Evolutionary conservation across 2,329 filamentous ascomycete genomes (phyloP).

Genomic region (Chalara sp.): DNA sequence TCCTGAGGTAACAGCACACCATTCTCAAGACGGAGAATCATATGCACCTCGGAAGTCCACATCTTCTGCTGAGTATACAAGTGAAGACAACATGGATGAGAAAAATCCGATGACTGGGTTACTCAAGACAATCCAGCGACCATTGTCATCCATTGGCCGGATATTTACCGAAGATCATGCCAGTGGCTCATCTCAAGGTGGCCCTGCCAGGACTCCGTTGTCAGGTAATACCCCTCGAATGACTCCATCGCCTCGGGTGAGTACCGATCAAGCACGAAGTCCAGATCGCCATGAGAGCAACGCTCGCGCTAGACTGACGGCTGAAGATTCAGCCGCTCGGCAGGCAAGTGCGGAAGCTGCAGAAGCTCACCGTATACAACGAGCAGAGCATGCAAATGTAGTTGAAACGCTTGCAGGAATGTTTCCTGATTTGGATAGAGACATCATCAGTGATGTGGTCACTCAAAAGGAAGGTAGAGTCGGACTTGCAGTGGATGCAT

Average conservation of each 20-base stretch:
- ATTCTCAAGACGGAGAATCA: conserved; percentile 53
- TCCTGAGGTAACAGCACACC: conserved; percentile 51
- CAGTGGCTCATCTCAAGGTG: conserved; percentile 16
- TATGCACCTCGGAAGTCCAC: conserved; percentile 49
- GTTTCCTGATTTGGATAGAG: conserved; percentile 92
- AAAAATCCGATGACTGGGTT: conserved; percentile 77
- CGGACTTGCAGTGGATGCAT: conserved; percentile 79
- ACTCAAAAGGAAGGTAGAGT: conserved; percentile 90
- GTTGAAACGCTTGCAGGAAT: conserved; percentile 92
- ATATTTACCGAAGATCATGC: conserved; percentile 74
- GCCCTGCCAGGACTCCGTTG: conserved; percentile 37
- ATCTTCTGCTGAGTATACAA: conserved; percentile 45
- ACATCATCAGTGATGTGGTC: conserved; percentile 95
- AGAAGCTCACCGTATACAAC: conserved; percentile 75
- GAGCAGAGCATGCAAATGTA: conserved; percentile 80
- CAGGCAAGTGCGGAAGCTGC: conserved; percentile 88
- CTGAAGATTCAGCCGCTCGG: conserved; percentile 80
- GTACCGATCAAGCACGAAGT: conserved; percentile 16
- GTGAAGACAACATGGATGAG: conserved; percentile 54
- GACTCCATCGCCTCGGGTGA: conserved; percentile 22
- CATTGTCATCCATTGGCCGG: conserved; percentile 83
- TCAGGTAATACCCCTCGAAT: conserved; percentile 34
- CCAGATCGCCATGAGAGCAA: conserved; percentile 11
- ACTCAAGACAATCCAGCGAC: conserved; percentile 83
- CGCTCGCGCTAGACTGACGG: conserved; percentile 41